Conservation (phyloP, 108 stramenopile genomes). For the Nannochloropsis gaditana region DNA sequence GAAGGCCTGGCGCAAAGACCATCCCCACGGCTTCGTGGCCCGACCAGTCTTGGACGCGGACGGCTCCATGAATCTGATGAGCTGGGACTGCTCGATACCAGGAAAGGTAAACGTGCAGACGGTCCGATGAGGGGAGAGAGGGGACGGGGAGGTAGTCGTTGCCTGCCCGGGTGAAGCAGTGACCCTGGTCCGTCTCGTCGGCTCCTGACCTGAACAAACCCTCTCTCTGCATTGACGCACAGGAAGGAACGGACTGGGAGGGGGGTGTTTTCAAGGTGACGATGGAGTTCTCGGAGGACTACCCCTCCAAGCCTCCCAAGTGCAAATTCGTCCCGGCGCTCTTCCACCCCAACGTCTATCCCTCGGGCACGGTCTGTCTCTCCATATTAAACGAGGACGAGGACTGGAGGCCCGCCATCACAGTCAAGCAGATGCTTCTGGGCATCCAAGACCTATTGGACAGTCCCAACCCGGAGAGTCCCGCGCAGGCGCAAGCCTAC, state of each 20-base stretch:
- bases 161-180: too few species aligned
- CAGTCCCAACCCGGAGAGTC: conserved; percentile 83
- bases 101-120: conserved; percentile 48
- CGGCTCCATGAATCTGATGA: conserved; percentile 81
- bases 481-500: conserved; percentile 89
- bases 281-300: conserved; percentile 89
- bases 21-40: conserved; percentile 91
- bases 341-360: conserved; percentile 71
- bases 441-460: conserved; percentile 96
- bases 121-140: conserved; percentile 59
- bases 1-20: conserved; percentile 81
- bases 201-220: too few species aligned
- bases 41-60: conserved; percentile 74
- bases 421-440: conserved; percentile 88
- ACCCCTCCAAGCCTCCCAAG: conserved; percentile 95
- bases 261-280: conserved; percentile 90
- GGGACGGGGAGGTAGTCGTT: not conserved
- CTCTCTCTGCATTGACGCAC: not conserved
- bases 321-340: conserved; percentile 84
- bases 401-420: conserved; percentile 97
- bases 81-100: conserved; percentile 92
- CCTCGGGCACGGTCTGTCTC: conserved; percentile 89
- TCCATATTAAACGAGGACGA: conserved; percentile 96
- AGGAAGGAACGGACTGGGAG: conserved; percentile 86
- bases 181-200: too few species aligned